These are phyloP conservation scores for Triticum monococcum DNA, from an alignment of 176 grass and related monocot genomes.

Conservation along the genomic window DNA sequence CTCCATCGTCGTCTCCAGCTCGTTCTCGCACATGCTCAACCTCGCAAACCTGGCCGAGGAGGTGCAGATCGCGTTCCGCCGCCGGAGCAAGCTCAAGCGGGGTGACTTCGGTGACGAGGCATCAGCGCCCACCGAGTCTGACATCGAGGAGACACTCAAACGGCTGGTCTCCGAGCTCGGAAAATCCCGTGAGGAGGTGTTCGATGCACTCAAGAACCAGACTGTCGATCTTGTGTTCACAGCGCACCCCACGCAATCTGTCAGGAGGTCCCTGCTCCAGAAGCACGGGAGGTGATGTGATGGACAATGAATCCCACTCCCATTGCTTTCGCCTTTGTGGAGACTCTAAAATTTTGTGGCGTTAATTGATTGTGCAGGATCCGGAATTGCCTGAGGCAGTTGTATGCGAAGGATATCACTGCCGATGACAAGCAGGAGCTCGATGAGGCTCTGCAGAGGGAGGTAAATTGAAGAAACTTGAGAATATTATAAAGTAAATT, in stretches of 20 bases:
- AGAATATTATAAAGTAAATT: neutral
- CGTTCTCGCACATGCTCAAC: constrained; percentile 99
- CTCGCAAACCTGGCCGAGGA: constrained; percentile 96
- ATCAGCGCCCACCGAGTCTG: constrained; percentile 83
- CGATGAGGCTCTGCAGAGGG: constrained; percentile 96
- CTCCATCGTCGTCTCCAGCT: constrained; percentile 79
- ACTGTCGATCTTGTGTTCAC: constrained; percentile 97
- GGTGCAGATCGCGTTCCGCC: constrained; percentile 87
- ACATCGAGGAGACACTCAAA: constrained; percentile 98
- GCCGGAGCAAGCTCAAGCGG: constrained; percentile 88
- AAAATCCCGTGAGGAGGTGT: constrained; percentile 84
- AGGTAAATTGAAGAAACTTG: constrained; percentile 47
- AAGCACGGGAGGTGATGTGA: constrained; percentile 67
- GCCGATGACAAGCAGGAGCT: constrained; percentile 95
- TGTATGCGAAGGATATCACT: constrained; percentile 90
- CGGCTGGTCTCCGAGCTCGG: constrained; percentile 66
- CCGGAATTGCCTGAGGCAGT: constrained; percentile 76
- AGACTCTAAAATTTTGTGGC: constrained; percentile 4
- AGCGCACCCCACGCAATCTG: constrained; percentile 90
- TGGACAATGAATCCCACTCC: neutral
- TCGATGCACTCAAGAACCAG: constrained; percentile 96
- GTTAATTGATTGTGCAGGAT: constrained; percentile 62
- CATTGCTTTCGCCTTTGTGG: neutral
- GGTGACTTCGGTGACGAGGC: constrained; percentile 87
- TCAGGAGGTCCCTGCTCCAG: constrained; percentile 93